Evolutionary conservation across 2,329 filamentous ascomycete species (phyloP), one percentile per base, ranked within the genome.

Genomic region (Cladosporium colombiae): DNA sequence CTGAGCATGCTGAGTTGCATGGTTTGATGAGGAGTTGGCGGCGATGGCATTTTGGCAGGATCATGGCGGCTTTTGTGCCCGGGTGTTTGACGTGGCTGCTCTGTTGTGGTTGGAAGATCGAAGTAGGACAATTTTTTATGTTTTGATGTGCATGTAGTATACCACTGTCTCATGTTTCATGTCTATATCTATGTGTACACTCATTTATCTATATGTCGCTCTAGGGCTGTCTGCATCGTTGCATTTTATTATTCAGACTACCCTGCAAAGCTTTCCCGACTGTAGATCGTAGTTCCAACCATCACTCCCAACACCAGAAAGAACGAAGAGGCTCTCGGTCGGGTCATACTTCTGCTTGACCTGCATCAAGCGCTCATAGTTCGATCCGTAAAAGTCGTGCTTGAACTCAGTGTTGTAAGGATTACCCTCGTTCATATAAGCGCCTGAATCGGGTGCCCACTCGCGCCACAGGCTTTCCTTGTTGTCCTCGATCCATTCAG

Each of bases 341-440:
- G 74, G 74, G 62, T 78, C 76, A 40, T 76, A 77, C 65, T 73
- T 72, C 1, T 65, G 60, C 50, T 76, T 74, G 53, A 78, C 71
- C 49, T 60, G 23, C 62, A 75, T 68, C 61, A 78, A 50, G 52
- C 65, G 70, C 59, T 68, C 61, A 29, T 77, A 46, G 65, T 77
- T 77, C 3, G 66, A 65, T n/a, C 70, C 71, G 21, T 72, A 73
- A 58, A 77, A 78, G 40, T 68, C 69, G 61, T 74, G 73, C 18
- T 71, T 69, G 49, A 69, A 68, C n/a, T 74, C 68, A 16, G 73
- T 68, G 61, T 77, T 76, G 44, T 76, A 72, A 3, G 72, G 66
- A 64, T 76, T 66, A 60, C 80, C 83, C 70, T 83, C 82, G 67
- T 82, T 84, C 66, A 83, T 70, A 69, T 84, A 84, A 5, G 79